phyloP scores from a whole-genome alignment of 768 basidiomycete species.

The Termitomyces sp. region DNA sequence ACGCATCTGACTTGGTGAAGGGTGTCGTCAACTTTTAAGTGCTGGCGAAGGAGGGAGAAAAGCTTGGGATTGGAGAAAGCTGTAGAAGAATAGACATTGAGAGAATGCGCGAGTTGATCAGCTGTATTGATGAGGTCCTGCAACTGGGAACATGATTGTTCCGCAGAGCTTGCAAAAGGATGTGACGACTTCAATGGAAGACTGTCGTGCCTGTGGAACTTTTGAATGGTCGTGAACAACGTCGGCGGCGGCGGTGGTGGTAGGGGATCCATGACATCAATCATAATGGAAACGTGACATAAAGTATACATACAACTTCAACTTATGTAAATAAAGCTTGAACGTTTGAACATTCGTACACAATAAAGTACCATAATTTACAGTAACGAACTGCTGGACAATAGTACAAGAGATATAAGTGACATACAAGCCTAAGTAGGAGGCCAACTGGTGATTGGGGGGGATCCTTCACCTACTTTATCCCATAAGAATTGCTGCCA shows the following conservation, averaged over 20 bases:
- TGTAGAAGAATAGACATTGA: slow-evolving; percentile 48
- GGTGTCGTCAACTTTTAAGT: slow-evolving; percentile 51
- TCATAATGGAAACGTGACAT: not conserved
- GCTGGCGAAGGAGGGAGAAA: slow-evolving; percentile 65
- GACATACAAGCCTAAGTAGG: slow-evolving; percentile 29
- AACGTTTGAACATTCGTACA: too few species aligned
- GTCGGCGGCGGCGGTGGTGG: slow-evolving; percentile 28
- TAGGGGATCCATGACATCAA: slow-evolving; percentile 16
- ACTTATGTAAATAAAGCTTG: too few species aligned
- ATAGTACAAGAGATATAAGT: slow-evolving; percentile 4
- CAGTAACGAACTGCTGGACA: not conserved
- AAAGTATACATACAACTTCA: slow-evolving; percentile 7
- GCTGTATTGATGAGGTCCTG: slow-evolving; percentile 52
- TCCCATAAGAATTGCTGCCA: slow-evolving; percentile 45
- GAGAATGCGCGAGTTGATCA: slow-evolving; percentile 51
- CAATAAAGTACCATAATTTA: not conserved
- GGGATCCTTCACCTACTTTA: slow-evolving; percentile 34
- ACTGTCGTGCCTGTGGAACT: slow-evolving; percentile 35
- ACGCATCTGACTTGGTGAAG: slow-evolving; percentile 46
- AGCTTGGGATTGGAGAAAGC: slow-evolving; percentile 64
- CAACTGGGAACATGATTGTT: slow-evolving; percentile 43
- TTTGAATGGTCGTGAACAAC: slow-evolving; percentile 43
- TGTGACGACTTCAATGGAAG: slow-evolving; percentile 39
- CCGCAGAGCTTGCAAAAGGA: slow-evolving; percentile 43
- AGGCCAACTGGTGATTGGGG: slow-evolving; percentile 33